Conservation (phyloP, 2,329 filamentous ascomycete species). For the Beauveria sp. region DNA sequence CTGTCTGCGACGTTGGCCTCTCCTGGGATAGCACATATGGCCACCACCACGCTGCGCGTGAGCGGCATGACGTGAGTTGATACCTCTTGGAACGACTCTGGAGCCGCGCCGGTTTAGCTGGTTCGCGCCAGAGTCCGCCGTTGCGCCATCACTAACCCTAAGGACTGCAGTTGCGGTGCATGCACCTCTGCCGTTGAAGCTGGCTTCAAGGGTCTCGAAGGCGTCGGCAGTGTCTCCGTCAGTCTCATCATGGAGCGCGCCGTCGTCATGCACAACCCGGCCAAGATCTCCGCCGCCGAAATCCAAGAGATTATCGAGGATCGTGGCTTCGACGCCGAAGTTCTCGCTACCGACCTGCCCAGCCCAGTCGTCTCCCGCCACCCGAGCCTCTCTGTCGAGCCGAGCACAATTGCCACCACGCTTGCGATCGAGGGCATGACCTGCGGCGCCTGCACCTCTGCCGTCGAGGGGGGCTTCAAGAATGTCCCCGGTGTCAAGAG, state of each 20-base stretch:
- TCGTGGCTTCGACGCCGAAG: slow-evolving; percentile 81
- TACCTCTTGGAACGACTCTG: not conserved
- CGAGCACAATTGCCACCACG: slow-evolving; percentile 57
- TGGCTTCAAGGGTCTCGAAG: slow-evolving; percentile 75
- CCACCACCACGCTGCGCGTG: slow-evolving; percentile 83
- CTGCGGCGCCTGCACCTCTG: slow-evolving; percentile 81
- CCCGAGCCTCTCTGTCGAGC: slow-evolving; percentile 27
- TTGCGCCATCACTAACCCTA: slow-evolving; percentile 19
- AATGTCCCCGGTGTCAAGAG: slow-evolving; percentile 63
- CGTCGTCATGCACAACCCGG: slow-evolving; percentile 83
- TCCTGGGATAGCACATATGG: slow-evolving; percentile 52
- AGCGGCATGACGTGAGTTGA: slow-evolving; percentile 73
- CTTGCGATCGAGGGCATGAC: slow-evolving; percentile 83
- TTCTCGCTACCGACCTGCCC: slow-evolving; percentile 74
- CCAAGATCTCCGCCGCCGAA: slow-evolving; percentile 63
- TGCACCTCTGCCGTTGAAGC: slow-evolving; percentile 94
- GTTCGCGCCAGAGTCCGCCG: not conserved
- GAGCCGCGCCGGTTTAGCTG: not conserved
- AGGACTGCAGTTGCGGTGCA: slow-evolving; percentile 69
- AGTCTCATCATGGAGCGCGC: slow-evolving; percentile 93
- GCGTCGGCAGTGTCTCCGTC: slow-evolving; percentile 80
- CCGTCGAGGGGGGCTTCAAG: slow-evolving; percentile 74
- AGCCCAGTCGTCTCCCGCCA: slow-evolving; percentile 38
- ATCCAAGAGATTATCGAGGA: slow-evolving; percentile 85
- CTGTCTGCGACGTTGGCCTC: slow-evolving; percentile 13